Evolutionary conservation across 202 grass and related monocot genomes (phyloP).

Genomic region (Bolboschoenoplectus hybrid): DNA sequence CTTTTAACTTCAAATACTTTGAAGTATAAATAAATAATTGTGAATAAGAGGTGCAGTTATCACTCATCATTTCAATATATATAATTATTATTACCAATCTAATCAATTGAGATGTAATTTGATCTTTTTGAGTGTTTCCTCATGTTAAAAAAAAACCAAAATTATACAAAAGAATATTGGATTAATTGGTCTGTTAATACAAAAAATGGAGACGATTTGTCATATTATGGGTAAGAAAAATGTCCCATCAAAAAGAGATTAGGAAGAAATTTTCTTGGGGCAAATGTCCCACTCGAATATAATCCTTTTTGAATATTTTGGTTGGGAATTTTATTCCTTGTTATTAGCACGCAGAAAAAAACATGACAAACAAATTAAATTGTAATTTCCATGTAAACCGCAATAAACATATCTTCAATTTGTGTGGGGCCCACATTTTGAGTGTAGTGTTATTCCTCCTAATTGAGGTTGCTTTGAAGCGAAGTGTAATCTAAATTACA

Average conservation of each 20-base stretch:
- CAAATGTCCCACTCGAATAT: constrained; percentile 14
- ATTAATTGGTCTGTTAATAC: background rate
- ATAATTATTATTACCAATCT: no score
- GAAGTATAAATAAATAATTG: no score
- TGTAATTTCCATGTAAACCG: background rate
- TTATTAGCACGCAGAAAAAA: constrained; percentile 4
- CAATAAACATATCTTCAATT: background rate
- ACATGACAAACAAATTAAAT: background rate
- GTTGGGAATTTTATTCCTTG: constrained; percentile 17
- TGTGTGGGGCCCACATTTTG: background rate
- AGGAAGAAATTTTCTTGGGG: background rate
- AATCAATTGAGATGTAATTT: no score
- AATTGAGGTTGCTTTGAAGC: constrained; percentile 17
- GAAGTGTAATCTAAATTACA: background rate
- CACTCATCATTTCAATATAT: no score
- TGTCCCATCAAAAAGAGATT: background rate
- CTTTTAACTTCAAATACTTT: no score
- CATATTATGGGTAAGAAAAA: background rate
- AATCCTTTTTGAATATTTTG: background rate
- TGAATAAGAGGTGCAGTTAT: no score
- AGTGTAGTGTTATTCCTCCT: constrained; percentile 1
- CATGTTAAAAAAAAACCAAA: no score
- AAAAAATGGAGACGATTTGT: background rate
- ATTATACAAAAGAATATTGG: no score
- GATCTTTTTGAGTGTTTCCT: no score